Base-by-base conservation (phyloP, 208 protist species). In the Phytomonas francai region DNA sequence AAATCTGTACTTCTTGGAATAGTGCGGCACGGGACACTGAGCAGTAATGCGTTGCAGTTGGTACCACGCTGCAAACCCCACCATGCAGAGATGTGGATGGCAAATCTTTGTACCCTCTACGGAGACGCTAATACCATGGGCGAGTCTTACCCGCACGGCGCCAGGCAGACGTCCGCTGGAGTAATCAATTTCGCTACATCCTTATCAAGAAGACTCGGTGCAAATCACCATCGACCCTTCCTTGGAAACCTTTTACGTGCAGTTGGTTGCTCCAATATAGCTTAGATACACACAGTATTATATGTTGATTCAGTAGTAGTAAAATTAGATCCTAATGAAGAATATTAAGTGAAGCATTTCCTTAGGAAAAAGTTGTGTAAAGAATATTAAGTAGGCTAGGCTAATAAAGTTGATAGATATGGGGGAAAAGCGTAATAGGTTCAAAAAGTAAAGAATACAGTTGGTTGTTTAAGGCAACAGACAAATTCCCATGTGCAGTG, bases 131-230 rank as follows among this genome's bases (percentile, higher is more conserved):
- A 22, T 54, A 54, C 25, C 16, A 54, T 22, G 45, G 22, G 19
- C 19, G 1, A 54, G 19, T 3, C 39, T 54, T 54, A 54, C 45
- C 45, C 45, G 11, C 0, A 54, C 22, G 45, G 45, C 45, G 8
- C 45, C 19, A 54, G 45, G 8, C 11, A 45, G 39, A 45, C 39
- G 19, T 7, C 39, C 39, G 12, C 11, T 45, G 2, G 11, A 45
- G 8, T 45, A 45, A 63, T 80, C 75, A 12, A 71, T 56, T 8
- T 45, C 51, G 31, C 85, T 80, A 54, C 80, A 71, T 56, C 84
- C 68, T 63, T n/a, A n/a, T n/a, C n/a, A n/a, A n/a, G n/a, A n/a
- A n/a, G n/a, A n/a, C n/a, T n/a, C n/a, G n/a, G n/a, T n/a, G n/a
- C n/a, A 54, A 5, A 25, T 19, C 45, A 54, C 11, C 19, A 54